Evolutionary conservation across 257 asterid species (phyloP).

Genomic region (Plantago major): DNA sequence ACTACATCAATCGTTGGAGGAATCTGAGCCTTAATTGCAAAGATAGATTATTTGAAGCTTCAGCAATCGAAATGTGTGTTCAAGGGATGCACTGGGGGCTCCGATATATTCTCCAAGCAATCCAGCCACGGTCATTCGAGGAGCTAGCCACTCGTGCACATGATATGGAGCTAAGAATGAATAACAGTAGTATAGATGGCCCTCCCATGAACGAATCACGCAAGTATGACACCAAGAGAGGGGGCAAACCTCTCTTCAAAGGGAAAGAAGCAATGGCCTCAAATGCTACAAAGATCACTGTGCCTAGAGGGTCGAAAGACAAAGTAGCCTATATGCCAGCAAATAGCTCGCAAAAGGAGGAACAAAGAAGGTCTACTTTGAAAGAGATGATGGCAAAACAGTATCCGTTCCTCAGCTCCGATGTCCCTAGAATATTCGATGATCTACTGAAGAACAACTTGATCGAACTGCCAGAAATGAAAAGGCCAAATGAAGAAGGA

Average conservation of each 20-base stretch:
- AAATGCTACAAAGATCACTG: not conserved
- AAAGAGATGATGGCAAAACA: too few species aligned
- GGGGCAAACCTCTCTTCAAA: not conserved
- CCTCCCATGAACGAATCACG: not conserved
- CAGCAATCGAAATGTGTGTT: not conserved
- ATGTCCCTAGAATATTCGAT: too few species aligned
- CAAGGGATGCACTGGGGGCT: conserved; percentile 4
- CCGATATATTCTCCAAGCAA: not conserved
- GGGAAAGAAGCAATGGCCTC: not conserved
- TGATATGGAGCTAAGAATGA: conserved; percentile 14
- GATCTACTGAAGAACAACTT: too few species aligned
- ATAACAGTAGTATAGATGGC: not conserved
- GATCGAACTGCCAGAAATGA: too few species aligned
- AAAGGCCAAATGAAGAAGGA: too few species aligned
- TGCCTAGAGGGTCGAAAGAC: not conserved
- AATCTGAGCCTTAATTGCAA: conserved; percentile 5
- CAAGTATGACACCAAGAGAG: not conserved
- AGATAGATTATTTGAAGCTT: not conserved
- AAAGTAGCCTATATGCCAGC: not conserved
- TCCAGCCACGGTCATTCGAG: not conserved
- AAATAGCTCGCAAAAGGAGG: too few species aligned
- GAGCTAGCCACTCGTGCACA: not conserved
- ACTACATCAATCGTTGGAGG: conserved; percentile 5
- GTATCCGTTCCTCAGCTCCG: too few species aligned
- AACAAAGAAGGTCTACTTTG: too few species aligned